Conservation (phyloP, 2,329 filamentous ascomycete species). For the Phoma sp. region DNA sequence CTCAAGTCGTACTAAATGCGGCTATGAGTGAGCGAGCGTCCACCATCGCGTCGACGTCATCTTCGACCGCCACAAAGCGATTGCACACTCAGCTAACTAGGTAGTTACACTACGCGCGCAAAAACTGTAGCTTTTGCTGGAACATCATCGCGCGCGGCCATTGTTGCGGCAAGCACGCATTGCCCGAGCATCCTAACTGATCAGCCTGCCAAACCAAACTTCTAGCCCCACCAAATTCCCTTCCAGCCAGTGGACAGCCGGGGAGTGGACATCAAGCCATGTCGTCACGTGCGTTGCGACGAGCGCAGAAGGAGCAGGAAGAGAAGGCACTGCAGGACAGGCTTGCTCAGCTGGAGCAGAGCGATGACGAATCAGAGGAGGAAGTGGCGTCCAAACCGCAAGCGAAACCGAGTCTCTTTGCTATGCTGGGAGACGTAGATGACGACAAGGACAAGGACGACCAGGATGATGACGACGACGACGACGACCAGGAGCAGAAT, state of each 20-base stretch:
- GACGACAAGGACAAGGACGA: slow-evolving; percentile 46
- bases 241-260: too few species aligned
- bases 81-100: neutral
- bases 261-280: slow-evolving; percentile 46
- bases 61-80: slow-evolving; percentile 16
- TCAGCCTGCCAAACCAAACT: too few species aligned
- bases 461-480: slow-evolving; percentile 40
- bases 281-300: slow-evolving; percentile 70
- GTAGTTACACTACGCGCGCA: too few species aligned
- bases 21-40: too few species aligned
- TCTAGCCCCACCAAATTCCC: too few species aligned
- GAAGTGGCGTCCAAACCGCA: slow-evolving; percentile 36
- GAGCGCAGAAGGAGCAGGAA: slow-evolving; percentile 67
- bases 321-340: slow-evolving; percentile 57
- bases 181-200: too few species aligned
- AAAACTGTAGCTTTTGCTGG: too few species aligned
- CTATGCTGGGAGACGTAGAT: slow-evolving; percentile 52
- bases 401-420: slow-evolving; percentile 53
- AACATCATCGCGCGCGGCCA: too few species aligned
- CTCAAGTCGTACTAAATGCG: neutral
- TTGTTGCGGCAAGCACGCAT: too few species aligned
- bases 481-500: slow-evolving; percentile 42
- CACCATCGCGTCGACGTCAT: slow-evolving; percentile 22
- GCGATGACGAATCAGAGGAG: slow-evolving; percentile 48
- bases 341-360: slow-evolving; percentile 44